Evolutionary conservation across 345 rosid genomes (phyloP).

Genomic region (Corymbia maculata): DNA sequence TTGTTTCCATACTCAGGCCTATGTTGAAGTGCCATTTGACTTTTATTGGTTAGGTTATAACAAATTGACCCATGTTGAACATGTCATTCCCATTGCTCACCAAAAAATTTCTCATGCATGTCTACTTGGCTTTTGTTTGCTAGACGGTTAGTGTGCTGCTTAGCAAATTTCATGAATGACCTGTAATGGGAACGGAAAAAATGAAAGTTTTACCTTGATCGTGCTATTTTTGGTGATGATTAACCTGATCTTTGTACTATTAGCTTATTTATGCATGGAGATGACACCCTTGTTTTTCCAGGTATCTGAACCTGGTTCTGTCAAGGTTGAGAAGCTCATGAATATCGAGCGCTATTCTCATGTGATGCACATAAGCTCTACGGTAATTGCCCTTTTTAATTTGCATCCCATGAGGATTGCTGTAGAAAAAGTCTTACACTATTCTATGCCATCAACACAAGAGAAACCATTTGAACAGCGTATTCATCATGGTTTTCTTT

Average conservation of each 20-base stretch:
- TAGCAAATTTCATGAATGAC: background rate
- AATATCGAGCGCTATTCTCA: conserved; percentile 82
- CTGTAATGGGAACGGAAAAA: background rate
- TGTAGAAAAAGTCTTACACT: background rate
- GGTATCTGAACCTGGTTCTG: conserved; percentile 50
- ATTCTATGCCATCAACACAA: background rate
- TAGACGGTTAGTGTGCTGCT: background rate
- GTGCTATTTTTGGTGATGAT: background rate
- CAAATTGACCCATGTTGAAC: background rate
- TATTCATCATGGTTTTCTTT: background rate
- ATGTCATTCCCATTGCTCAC: background rate
- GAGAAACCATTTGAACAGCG: background rate
- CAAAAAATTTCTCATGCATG: background rate
- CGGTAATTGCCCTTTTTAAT: conserved; percentile 28
- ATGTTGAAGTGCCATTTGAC: background rate
- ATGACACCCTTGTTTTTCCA: background rate
- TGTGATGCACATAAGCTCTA: conserved; percentile 98
- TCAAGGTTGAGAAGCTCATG: conserved; percentile 90
- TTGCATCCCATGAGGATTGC: background rate
- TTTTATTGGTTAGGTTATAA: background rate
- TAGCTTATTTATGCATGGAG: conserved; percentile 48
- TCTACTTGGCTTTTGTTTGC: background rate
- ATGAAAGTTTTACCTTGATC: background rate
- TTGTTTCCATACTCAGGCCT: background rate
- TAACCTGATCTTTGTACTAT: background rate